phyloP scores from a whole-genome alignment of 441 rosid genomes.

The Cnidoscolus chayamansa region DNA sequence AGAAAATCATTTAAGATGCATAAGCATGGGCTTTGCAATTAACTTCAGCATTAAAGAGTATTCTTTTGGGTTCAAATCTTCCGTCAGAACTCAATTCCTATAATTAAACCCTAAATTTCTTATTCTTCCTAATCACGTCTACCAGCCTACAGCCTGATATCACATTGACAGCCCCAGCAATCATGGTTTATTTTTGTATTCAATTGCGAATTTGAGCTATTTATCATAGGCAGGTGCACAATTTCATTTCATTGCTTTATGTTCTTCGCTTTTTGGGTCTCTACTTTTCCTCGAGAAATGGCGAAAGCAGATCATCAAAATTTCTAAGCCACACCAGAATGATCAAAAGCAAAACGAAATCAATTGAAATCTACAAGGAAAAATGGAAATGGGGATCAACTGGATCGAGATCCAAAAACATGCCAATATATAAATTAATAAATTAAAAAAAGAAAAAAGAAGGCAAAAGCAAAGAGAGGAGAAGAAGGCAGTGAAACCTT shows the following conservation, averaged over 20 bases:
- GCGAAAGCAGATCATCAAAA: constrained; percentile 12
- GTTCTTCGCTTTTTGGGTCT: not conserved
- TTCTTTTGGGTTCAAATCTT: not conserved
- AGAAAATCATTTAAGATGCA: not conserved
- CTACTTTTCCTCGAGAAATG: not conserved
- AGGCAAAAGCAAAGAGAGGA: not conserved
- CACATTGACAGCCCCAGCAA: not conserved
- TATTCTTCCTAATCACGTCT: not conserved
- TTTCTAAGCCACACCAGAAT: not conserved
- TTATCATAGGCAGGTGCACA: not conserved
- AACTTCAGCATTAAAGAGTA: not conserved
- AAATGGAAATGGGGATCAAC: not conserved
- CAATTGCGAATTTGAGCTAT: not conserved
- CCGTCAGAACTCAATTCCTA: not conserved
- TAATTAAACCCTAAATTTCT: not conserved
- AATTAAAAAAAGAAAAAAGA: not conserved
- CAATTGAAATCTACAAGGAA: not conserved
- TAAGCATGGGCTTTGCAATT: not conserved
- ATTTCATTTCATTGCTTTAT: not conserved
- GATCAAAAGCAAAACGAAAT: not conserved
- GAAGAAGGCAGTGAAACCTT: constrained; percentile 36
- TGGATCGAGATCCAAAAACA: not conserved
- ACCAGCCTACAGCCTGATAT: not conserved
- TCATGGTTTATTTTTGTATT: not conserved
- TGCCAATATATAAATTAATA: not conserved